Evolutionary conservation across 2,329 filamentous ascomycete genomes (phyloP), one percentile per base, ranked within the genome.

Genomic region (Microdochium bolleyi): DNA sequence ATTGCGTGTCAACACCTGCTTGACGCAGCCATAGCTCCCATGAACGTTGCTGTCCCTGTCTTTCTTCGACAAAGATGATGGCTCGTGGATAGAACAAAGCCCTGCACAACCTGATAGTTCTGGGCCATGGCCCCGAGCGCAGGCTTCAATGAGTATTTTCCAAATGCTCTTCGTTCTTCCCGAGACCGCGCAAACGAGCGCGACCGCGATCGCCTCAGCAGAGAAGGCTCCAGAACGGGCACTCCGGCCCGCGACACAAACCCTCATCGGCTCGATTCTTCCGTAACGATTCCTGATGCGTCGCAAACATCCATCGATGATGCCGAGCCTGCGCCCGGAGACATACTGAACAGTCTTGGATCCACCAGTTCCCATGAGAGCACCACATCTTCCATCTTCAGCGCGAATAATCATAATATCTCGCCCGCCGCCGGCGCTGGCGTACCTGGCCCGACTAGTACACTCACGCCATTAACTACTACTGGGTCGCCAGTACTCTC

Each of bases 71-170:
- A 72, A 72, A 73, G 73, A 82, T 74, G 75, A 82, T 80, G 79
- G 75, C 76, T 66, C 73, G 72, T 73, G 71, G 70, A 73, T 73
- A 74, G 73, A 67, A 60, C 69, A 72, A 67, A 72, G 68, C 71
- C 73, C 73, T 76, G 75, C 71, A 73, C 58, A 72, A 70, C 69
- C 70, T 67, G 68, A 70, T 63, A 62, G 62, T 72, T 77, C 84
- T 75, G 74, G 89, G 88, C 87, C 32, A 57, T 57, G 64, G 64
- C 65, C 58, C 65, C 89, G 83, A 89, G 88, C 77, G 85, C 87
- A 76, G 85, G 85, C 74, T 92, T 91, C 79, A 88, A 87, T 73
- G 84, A 91, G 74, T 94, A 90, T 79, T 92, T 91, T 72, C 88
- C 87, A 61, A 83, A 86, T 67, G 88, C 87, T 66, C 87, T 88